Evolutionary conservation across 495 filamentous ascomycete genomes (phyloP), one percentile per base, ranked within the genome.

Genomic region (Penicillium longicatenatum): DNA sequence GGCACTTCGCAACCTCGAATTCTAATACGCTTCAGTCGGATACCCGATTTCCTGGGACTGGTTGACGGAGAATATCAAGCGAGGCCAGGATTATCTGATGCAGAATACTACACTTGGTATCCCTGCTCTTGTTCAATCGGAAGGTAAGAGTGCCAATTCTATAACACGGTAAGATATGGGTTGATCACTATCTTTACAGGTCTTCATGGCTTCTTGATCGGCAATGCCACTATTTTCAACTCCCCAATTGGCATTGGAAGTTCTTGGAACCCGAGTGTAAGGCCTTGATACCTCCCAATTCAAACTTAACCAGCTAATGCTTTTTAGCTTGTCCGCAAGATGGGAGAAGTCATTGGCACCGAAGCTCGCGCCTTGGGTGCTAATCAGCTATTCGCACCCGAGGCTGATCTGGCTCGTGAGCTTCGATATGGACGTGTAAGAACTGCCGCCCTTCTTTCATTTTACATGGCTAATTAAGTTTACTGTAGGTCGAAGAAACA

Each of bases 221-320:
- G 79, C 19, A 89, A 89, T 71, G 87, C 87, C 12, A 89, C 87
- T 0, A 89, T 90, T 48, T 90, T 88, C 78, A 89, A 89, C 63
- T 88, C 84, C 4, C 86, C 87, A 0, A 90, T 90, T 66, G 86
- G 74, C 19, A 82, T 88, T 61, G 86, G 82, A 17, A 88, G 84
- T 66, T 85, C 87, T 5, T 89, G 81, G 62, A 86, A 89, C 52
- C 79, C 77, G 2, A 73, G 73, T 24, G 74, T 75, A 58, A 50
- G 53, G 11, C 17, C 37, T n/a, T 16, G 16, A 37, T 3, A 22
- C 31, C 3, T 3, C 7, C 14, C 11, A 21, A 11, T 0, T 21
- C 24, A 31, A 26, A 26, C 7, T 26, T 51, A 62, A 50, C 52
- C 59, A 46, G 6, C 50, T 19, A 26, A 30, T 37, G 35, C 20